Conservation (phyloP, 768 basidiomycete species). For the Mycena pura region DNA sequence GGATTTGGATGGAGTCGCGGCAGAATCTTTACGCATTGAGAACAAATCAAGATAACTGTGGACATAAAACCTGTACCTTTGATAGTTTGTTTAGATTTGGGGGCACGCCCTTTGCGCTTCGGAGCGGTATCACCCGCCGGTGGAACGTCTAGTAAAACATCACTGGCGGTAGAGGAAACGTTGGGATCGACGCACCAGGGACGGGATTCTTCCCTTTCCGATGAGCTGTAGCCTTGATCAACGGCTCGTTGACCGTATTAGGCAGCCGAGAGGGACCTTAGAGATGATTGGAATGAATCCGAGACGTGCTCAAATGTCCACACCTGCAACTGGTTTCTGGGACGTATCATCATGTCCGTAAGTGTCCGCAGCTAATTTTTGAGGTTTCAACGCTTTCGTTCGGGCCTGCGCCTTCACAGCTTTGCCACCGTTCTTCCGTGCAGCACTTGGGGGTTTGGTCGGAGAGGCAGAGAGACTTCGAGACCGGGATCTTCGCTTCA, state of each 20-base stretch:
- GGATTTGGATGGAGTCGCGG: background rate
- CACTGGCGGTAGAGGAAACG: background rate
- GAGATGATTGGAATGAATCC: background rate
- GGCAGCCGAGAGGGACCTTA: conserved; percentile 19
- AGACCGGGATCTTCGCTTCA: conserved; percentile 13
- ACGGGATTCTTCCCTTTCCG: conserved; percentile 16
- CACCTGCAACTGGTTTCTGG: conserved; percentile 19
- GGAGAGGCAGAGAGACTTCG: conserved; percentile 22
- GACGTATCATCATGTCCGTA: background rate
- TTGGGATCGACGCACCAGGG: background rate
- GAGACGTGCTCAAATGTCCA: background rate
- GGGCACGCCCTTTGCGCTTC: conserved; percentile 16
- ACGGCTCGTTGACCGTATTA: background rate
- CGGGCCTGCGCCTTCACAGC: background rate
- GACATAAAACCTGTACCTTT: background rate
- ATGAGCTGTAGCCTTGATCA: background rate
- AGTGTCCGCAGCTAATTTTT: background rate
- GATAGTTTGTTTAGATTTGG: conserved; percentile 14
- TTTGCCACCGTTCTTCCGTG: conserved; percentile 19
- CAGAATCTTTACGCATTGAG: background rate
- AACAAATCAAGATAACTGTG: background rate
- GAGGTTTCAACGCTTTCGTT: background rate
- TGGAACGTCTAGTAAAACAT: background rate
- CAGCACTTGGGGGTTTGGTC: conserved; percentile 3
- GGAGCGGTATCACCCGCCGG: background rate